Percentiles rank a stretch among this genome's conserved stretches.
Evolutionary conservation across 228 moss, liverwort and hornwort genomes (phyloP).

Genomic region (Sphagnum fallax): DNA sequence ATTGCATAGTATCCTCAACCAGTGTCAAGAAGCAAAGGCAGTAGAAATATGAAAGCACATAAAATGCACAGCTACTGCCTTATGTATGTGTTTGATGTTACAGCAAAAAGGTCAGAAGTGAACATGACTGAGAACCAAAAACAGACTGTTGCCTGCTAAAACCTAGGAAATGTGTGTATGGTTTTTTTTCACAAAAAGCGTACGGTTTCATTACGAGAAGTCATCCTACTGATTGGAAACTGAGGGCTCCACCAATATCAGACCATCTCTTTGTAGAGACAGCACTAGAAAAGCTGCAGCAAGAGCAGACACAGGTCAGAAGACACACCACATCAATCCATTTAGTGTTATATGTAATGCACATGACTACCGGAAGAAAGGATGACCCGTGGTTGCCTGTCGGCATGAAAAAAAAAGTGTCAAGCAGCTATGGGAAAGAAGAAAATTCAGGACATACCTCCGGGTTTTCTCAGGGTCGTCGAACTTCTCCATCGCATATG

Average conservation of each 20-base stretch:
- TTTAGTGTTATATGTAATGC: slow-evolving; percentile 54
- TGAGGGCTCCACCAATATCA: slow-evolving; percentile 99
- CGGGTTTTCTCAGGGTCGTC: slow-evolving; percentile 81
- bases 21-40: slow-evolving; percentile 75
- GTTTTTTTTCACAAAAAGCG: slow-evolving; percentile 45
- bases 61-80: slow-evolving; percentile 39
- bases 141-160: slow-evolving; percentile 30
- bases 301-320: slow-evolving; percentile 99
- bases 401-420: slow-evolving; percentile 35
- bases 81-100: slow-evolving; percentile 38
- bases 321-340: slow-evolving; percentile 89
- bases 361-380: slow-evolving; percentile 61
- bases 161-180: slow-evolving; percentile 36
- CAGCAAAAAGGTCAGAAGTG: slow-evolving; percentile 36
- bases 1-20: slow-evolving; percentile 77
- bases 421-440: slow-evolving; percentile 39
- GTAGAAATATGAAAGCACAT: slow-evolving; percentile 33
- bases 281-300: slow-evolving; percentile 99
- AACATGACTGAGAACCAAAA: slow-evolving; percentile 33
- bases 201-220: slow-evolving; percentile 58
- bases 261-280: slow-evolving; percentile 99
- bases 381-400: slow-evolving; percentile 34
- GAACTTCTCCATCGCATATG: slow-evolving; percentile 83
- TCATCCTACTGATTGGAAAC: slow-evolving; percentile 84
- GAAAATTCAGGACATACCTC: slow-evolving; percentile 73